These are phyloP conservation scores for Nothomitra cinnamomea DNA, from an alignment of 2,329 filamentous ascomycete species.

Conservation along the genomic window DNA sequence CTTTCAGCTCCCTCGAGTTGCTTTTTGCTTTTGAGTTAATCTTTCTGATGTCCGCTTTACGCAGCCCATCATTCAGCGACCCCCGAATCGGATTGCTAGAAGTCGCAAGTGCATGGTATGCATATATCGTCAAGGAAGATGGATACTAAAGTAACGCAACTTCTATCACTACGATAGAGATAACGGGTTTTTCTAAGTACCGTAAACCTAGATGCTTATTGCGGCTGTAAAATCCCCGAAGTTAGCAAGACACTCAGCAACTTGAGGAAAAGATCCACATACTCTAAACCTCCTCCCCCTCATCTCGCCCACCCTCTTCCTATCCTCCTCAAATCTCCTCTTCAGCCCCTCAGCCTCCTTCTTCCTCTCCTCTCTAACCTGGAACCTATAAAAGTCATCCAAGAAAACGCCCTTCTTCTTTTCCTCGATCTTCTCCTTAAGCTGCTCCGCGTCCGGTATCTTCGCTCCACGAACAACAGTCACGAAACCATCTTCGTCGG, in stretches of 20 bases:
- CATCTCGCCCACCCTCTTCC: constrained; percentile 53
- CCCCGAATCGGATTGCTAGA: too few relatives aligned
- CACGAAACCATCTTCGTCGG: constrained; percentile 90
- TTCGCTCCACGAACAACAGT: constrained; percentile 64
- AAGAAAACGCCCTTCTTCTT: constrained; percentile 47
- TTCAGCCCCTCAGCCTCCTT: constrained; percentile 51
- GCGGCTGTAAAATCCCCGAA: neutral
- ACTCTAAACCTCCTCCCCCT: constrained; percentile 35
- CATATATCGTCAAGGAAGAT: too few relatives aligned
- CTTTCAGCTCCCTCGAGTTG: too few relatives aligned
- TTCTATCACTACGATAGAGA: neutral
- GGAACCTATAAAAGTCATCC: constrained; percentile 70
- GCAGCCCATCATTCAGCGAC: too few relatives aligned
- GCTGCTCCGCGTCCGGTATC: too few relatives aligned
- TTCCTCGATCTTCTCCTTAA: constrained; percentile 22
- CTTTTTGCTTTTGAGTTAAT: too few relatives aligned
- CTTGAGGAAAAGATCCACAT: neutral
- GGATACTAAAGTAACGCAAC: neutral
- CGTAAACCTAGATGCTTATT: neutral
- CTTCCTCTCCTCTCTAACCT: constrained; percentile 65
- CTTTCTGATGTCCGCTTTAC: too few relatives aligned
- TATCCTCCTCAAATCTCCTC: constrained; percentile 60
- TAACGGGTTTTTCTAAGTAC: neutral
- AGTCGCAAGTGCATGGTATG: too few relatives aligned
- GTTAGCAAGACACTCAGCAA: neutral